Percentiles rank a stretch among this genome's conserved stretches.
These are phyloP conservation scores for Corchorus olitorius DNA, from an alignment of 345 rosid genomes.

Conservation along the genomic window DNA sequence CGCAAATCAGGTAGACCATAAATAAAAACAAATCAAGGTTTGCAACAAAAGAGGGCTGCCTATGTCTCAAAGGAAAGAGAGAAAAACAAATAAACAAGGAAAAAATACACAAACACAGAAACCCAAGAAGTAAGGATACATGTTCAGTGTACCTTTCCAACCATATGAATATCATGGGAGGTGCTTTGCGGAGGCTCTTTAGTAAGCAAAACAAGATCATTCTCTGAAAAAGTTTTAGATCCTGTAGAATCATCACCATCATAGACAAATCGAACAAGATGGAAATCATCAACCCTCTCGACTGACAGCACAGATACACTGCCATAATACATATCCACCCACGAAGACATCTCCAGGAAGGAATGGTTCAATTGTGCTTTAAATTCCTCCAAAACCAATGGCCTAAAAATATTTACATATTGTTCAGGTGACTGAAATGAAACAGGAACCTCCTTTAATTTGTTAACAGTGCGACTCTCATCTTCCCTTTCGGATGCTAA, in stretches of 20 bases:
- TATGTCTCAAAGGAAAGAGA: not conserved
- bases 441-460: constrained; percentile 82
- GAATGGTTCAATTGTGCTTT: constrained; percentile 89
- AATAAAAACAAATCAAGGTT: not conserved
- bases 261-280: constrained; percentile 88
- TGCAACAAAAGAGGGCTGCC: not conserved
- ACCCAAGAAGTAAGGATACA: not conserved
- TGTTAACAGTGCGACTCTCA: constrained; percentile 40
- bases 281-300: constrained; percentile 96
- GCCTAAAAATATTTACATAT: constrained; percentile 80
- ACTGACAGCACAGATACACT: constrained; percentile 78
- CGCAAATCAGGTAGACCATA: not conserved
- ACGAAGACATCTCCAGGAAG: constrained; percentile 78
- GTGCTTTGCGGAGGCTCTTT: constrained; percentile 66
- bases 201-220: constrained; percentile 88
- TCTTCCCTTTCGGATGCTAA: constrained; percentile 48
- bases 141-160: constrained; percentile 74
- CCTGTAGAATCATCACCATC: constrained; percentile 62
- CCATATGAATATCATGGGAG: constrained; percentile 63
- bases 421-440: constrained; percentile 83
- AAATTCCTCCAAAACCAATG: constrained; percentile 93
- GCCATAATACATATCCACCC: constrained; percentile 80
- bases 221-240: constrained; percentile 71
- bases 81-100: not conserved
- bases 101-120: not conserved